Conservation (phyloP, 2,329 filamentous ascomycete species). For the Fonsecaea monophora region DNA sequence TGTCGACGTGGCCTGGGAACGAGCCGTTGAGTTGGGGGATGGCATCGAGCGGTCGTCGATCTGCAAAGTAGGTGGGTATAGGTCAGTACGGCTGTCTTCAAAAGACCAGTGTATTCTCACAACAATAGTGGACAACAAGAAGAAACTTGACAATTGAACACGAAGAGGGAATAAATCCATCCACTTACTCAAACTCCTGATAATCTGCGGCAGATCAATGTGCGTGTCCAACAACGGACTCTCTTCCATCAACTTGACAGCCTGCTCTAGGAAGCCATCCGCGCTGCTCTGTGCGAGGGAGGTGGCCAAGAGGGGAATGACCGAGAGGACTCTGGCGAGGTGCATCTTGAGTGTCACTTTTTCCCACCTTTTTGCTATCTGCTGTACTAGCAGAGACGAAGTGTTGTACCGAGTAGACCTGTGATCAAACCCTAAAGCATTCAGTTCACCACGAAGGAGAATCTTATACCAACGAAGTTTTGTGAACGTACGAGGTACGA, state of each 20-base stretch:
- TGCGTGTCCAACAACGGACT: slow-evolving; percentile 16
- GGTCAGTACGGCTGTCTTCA: neutral
- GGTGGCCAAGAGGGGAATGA: neutral
- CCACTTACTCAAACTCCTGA: slow-evolving; percentile 12
- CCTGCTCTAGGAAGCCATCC: slow-evolving; percentile 5
- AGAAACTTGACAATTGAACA: too few species aligned
- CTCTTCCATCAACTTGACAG: slow-evolving; percentile 18
- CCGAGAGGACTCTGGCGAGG: neutral
- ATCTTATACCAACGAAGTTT: too few species aligned
- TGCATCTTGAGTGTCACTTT: neutral
- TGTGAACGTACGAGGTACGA: too few species aligned
- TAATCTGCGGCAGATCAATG: slow-evolving; percentile 22
- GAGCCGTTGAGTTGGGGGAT: slow-evolving; percentile 61
- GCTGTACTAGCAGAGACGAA: too few species aligned
- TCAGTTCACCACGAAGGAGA: too few species aligned
- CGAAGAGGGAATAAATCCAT: too few species aligned
- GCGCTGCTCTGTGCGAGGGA: neutral
- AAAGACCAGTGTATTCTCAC: too few species aligned
- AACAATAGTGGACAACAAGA: too few species aligned
- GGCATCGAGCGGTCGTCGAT: slow-evolving; percentile 24
- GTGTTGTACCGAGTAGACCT: too few species aligned
- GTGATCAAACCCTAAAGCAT: too few species aligned
- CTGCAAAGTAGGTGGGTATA: neutral
- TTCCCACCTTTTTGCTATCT: too few species aligned
- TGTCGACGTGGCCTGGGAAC: slow-evolving; percentile 74